Evolutionary conservation across 108 stramenopile species (phyloP), one percentile per base, ranked within the genome.

Genomic region (Nitzschia palea): DNA sequence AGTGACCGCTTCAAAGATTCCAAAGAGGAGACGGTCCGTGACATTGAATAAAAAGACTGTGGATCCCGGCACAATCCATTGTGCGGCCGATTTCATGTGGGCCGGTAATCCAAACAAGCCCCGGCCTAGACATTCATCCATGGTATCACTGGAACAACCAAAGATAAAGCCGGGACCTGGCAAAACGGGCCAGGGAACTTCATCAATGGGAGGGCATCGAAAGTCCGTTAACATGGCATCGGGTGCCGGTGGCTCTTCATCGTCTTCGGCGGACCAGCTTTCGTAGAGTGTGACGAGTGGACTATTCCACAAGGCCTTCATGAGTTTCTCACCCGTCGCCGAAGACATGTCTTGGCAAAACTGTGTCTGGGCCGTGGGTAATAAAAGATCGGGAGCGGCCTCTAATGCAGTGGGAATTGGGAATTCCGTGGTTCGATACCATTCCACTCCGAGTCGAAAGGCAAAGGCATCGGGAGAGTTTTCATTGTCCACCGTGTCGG

Each of bases 131-230:
- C 89, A 91, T 67, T 95, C 93, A 71, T 91, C 93, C 89, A 95
- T 91, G 25, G 93, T 91, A 67, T 88, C 83, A 44, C 80, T 74
- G 31, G 81, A 86, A 56, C 89, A 91, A 31, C 93, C 93, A 88
- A 95, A 95, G 28, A 95, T 91, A 52, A 91, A 90, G 22, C 93
- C 93, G 14, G 93, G 93, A 10, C 86, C 86, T 27, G 90, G 93
- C 63, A 86, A 74, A 2, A 74, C 73, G 0, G 93, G 93, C 93
- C 93, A 95, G 29, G 83, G 72, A 26, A 79, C 43, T 65, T 91
- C 86, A 25, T 89, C 78, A 0, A 84, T 65, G 20, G 63, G 58
- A 4, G 93, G 93, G 65, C 80, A 81, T 44, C 85, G 79, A 74
- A 95, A 91, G 67, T 89, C 88, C 2, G 82, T 77, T 50, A 95